Conservation (phyloP, 768 basidiomycete genomes). For the Trametes punicea region DNA sequence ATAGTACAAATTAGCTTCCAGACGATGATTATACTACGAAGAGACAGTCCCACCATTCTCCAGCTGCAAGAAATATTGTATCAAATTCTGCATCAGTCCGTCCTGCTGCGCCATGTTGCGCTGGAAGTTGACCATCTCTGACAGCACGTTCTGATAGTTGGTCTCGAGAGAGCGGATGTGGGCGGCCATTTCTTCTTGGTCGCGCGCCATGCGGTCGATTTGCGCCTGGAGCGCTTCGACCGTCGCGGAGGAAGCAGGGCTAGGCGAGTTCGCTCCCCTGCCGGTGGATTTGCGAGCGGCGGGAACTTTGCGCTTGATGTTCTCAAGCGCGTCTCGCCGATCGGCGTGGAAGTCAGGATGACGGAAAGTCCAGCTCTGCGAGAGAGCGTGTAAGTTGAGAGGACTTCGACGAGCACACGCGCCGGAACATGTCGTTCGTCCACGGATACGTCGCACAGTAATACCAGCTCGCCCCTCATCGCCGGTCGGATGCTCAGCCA, state of each 20-base stretch:
- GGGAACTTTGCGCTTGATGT: constrained; percentile 61
- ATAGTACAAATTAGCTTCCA: constrained; percentile 37
- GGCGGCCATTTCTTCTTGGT: constrained; percentile 48
- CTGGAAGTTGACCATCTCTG: constrained; percentile 72
- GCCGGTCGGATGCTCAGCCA: constrained; percentile 4
- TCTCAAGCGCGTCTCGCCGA: constrained; percentile 53
- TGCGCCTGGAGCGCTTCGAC: constrained; percentile 44
- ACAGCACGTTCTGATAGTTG: constrained; percentile 65
- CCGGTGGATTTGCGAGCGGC: constrained; percentile 33
- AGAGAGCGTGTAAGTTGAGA: neutral
- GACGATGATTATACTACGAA: constrained; percentile 20
- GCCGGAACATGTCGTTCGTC: neutral
- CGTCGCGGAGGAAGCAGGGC: constrained; percentile 22
- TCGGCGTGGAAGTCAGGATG: constrained; percentile 52
- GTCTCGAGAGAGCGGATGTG: constrained; percentile 57
- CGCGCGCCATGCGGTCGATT: constrained; percentile 44
- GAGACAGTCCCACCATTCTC: constrained; percentile 51
- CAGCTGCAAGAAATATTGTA: constrained; percentile 75
- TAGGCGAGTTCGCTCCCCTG: constrained; percentile 27
- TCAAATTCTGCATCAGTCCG: constrained; percentile 73
- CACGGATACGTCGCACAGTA: constrained; percentile 7
- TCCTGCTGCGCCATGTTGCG: constrained; percentile 81
- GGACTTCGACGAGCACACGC: neutral
- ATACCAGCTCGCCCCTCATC: neutral
- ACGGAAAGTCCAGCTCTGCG: constrained; percentile 48